Evolutionary conservation across 371 early-diverging fungal species (phyloP).

Genomic region (Mucor circinelloides): DNA sequence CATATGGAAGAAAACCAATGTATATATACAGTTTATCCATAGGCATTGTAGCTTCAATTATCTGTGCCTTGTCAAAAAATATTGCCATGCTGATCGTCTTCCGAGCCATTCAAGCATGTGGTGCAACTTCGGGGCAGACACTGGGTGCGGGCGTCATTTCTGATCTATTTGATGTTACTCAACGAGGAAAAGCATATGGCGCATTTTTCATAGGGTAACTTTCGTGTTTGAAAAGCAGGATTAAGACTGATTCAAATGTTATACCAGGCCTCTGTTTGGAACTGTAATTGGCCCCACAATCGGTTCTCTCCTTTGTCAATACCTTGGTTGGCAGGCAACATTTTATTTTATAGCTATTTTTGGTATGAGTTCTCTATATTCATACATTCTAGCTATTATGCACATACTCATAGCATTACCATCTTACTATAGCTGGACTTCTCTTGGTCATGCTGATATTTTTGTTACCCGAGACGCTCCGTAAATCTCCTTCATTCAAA

Average conservation of each 20-base stretch:
- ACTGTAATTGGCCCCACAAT: constrained; percentile 64
- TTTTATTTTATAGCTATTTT: constrained; percentile 65
- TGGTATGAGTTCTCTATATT: neutral
- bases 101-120: constrained; percentile 66
- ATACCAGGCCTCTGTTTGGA: constrained; percentile 25
- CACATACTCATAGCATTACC: neutral
- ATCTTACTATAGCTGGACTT: constrained; percentile 21
- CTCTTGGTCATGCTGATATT: neutral
- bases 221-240: neutral
- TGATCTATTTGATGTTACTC: constrained; percentile 22
- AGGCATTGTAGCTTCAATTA: constrained; percentile 59
- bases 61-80: constrained; percentile 56
- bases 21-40: constrained; percentile 59
- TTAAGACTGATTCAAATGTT: constrained; percentile 9
- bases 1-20: constrained; percentile 55
- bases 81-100: constrained; percentile 58
- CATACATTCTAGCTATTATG: neutral
- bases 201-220: constrained; percentile 24
- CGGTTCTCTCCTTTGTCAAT: constrained; percentile 53
- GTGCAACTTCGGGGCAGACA: constrained; percentile 63
- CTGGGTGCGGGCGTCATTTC: constrained; percentile 45
- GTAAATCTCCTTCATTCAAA: neutral
- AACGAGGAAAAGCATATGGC: constrained; percentile 32
- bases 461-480: constrained; percentile 8
- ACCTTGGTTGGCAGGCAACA: constrained; percentile 63